Percentiles rank a stretch among this genome's conserved stretches.
phyloP scores from a whole-genome alignment of 2,329 filamentous ascomycete genomes.

The Trichoderma atroviride region DNA sequence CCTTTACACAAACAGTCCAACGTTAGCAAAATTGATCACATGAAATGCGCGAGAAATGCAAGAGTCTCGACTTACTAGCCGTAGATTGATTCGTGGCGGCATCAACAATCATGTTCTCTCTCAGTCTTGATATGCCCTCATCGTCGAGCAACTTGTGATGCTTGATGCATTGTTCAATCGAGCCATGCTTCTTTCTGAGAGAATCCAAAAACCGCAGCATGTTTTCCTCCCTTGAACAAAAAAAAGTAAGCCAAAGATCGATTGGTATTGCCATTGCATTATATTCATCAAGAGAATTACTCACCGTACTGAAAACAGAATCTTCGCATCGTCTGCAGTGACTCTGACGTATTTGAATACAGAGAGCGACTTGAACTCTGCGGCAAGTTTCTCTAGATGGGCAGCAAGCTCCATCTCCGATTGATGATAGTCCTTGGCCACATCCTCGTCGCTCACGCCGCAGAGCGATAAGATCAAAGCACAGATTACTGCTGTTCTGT shows the following conservation, averaged over 20 bases:
- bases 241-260: background rate
- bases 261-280: background rate
- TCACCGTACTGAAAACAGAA: background rate
- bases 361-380: background rate
- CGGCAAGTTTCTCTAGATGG: background rate
- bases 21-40: background rate
- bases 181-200: background rate
- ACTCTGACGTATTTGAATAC: background rate
- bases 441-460: slow-evolving; percentile 58
- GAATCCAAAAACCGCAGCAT: slow-evolving; percentile 2
- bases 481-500: slow-evolving; percentile 71
- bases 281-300: background rate
- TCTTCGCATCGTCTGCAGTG: background rate
- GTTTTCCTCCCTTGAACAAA: background rate
- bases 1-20: background rate
- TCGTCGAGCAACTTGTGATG: background rate
- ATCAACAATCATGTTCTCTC: background rate
- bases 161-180: background rate
- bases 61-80: background rate
- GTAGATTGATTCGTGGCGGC: background rate
- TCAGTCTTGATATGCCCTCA: background rate
- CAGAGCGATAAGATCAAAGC: slow-evolving; percentile 67
- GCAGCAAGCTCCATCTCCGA: slow-evolving; percentile 62
- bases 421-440: slow-evolving; percentile 69
- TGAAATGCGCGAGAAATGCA: background rate